phyloP scores from a whole-genome alignment of 306 rosid genomes.

The Cucurbita argyrosperma region DNA sequence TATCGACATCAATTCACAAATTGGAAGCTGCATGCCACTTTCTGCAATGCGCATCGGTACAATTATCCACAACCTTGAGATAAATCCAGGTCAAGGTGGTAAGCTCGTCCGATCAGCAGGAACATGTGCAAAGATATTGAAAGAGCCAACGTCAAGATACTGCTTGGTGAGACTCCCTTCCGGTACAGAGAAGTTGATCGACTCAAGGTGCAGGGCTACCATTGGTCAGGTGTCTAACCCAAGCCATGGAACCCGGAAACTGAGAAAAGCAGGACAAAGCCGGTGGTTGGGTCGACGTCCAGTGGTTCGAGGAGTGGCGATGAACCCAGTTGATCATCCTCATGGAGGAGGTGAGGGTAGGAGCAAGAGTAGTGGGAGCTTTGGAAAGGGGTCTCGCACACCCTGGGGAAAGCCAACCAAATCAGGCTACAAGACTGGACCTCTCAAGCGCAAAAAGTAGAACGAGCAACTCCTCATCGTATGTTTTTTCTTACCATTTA shows the following conservation, averaged over 20 bases:
- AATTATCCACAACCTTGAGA: conserved; percentile 72
- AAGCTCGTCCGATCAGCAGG: conserved; percentile 86
- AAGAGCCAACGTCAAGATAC: conserved; percentile 42
- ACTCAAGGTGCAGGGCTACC: conserved; percentile 60
- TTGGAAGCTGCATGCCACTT: conserved; percentile 81
- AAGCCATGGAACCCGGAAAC: conserved; percentile 45
- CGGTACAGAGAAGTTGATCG: conserved; percentile 47
- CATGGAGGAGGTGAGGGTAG: conserved; percentile 78
- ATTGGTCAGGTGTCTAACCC: conserved; percentile 75
- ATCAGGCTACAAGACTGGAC: conserved; percentile 73
- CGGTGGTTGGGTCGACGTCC: conserved; percentile 75
- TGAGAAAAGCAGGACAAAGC: conserved; percentile 75
- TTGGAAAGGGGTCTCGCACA: conserved; percentile 40
- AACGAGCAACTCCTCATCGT: not conserved
- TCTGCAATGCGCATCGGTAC: conserved; percentile 74
- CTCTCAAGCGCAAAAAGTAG: conserved; percentile 46
- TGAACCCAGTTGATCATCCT: conserved; percentile 33
- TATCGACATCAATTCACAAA: conserved; percentile 57
- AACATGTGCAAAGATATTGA: conserved; percentile 67
- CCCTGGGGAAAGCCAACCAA: conserved; percentile 85
- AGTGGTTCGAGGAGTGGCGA: conserved; percentile 71
- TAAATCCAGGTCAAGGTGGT: conserved; percentile 78
- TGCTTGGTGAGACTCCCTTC: conserved; percentile 64
- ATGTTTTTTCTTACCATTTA: not conserved
- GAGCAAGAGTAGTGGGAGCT: conserved; percentile 58